These are phyloP conservation scores for Dalechampia spathulata DNA, from an alignment of 441 rosid species.

Conservation along the genomic window DNA sequence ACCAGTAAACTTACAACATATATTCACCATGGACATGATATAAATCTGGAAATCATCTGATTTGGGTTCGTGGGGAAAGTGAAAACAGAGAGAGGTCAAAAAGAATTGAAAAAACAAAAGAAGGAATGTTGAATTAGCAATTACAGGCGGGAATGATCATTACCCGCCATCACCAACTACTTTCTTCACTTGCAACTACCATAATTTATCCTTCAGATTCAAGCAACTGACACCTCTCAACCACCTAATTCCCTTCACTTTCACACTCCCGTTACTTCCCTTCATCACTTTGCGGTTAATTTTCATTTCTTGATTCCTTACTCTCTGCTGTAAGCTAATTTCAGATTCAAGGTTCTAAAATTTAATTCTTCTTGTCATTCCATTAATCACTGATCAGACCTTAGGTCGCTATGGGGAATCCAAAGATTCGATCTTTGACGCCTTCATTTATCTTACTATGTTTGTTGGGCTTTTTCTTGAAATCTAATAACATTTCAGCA, in stretches of 20 bases:
- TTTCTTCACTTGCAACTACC: constrained; percentile 30
- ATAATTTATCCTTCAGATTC: constrained; percentile 32
- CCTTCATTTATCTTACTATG: constrained; percentile 19
- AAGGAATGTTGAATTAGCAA: constrained; percentile 9
- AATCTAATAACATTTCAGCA: constrained; percentile 14
- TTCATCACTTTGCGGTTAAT: constrained; percentile 19
- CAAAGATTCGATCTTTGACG: constrained; percentile 18
- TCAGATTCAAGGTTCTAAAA: constrained; percentile 13
- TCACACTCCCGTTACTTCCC: constrained; percentile 9
- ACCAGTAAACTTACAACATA: no score
- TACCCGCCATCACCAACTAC: constrained; percentile 40
- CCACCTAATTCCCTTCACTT: constrained; percentile 28
- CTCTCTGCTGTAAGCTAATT: constrained; percentile 13
- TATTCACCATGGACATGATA: no score
- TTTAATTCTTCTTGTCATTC: background rate
- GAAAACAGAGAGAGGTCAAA: no score
- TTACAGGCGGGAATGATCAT: constrained; percentile 35
- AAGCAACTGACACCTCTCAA: constrained; percentile 39
- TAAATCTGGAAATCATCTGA: no score
- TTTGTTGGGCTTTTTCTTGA: constrained; percentile 24
- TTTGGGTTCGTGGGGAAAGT: no score
- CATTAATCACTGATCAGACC: no score
- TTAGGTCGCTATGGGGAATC: constrained; percentile 25
- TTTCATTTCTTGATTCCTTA: constrained; percentile 1
- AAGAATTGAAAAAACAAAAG: background rate